These are phyloP conservation scores for Candida sithepensis DNA, from an alignment of 805 yeast species.

Conservation along the genomic window DNA sequence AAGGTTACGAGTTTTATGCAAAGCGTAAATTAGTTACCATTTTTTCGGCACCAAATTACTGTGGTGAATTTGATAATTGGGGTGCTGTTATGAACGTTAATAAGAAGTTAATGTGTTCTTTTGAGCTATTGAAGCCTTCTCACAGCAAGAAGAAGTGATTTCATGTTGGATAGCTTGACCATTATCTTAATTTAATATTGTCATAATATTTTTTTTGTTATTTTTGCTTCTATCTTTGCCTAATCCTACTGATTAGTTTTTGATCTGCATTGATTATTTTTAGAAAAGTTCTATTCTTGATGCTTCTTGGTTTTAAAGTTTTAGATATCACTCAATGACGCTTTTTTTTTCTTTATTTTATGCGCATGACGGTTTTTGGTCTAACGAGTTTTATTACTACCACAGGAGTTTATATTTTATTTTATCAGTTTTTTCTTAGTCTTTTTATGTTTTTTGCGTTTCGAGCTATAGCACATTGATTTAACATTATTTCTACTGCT, in stretches of 20 bases:
- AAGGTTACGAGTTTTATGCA: conserved; percentile 80
- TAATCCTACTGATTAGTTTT: background rate
- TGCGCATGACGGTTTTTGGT: background rate
- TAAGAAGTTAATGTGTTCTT: conserved; percentile 63
- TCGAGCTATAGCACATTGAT: too few relatives aligned
- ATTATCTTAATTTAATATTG: background rate
- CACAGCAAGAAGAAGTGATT: conserved; percentile 11
- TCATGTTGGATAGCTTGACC: background rate
- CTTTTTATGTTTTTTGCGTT: background rate
- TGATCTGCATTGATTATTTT: background rate
- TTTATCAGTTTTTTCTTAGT: background rate
- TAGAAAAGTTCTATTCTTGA: background rate
- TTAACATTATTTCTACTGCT: background rate
- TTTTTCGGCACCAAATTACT: conserved; percentile 79
- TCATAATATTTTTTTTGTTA: background rate
- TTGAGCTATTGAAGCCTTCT: conserved; percentile 64
- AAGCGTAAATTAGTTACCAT: conserved; percentile 73
- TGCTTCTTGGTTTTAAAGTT: background rate
- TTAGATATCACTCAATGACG: background rate
- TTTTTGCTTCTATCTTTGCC: background rate
- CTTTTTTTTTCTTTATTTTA: background rate
- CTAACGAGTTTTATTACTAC: background rate
- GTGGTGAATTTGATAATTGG: conserved; percentile 78
- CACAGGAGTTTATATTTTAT: background rate
- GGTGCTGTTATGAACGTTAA: conserved; percentile 79